These are phyloP conservation scores for Penicillium nucicola DNA, from an alignment of 495 filamentous ascomycete species.

Conservation along the genomic window DNA sequence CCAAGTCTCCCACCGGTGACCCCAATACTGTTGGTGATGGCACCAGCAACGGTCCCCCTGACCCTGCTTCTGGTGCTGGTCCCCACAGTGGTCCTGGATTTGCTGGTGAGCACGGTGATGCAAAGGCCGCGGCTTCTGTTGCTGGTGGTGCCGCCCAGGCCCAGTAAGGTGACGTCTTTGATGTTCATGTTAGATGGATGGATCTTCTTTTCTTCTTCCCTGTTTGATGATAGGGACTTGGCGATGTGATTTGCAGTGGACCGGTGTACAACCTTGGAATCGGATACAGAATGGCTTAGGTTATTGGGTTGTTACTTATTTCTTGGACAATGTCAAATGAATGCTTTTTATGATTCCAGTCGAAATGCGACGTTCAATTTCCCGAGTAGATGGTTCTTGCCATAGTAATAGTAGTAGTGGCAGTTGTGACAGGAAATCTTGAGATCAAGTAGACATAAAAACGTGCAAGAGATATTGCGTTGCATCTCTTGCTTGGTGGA, in stretches of 20 bases:
- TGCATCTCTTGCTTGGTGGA: neutral
- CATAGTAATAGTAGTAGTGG: too few species aligned
- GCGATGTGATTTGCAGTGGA: neutral
- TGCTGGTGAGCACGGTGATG: neutral
- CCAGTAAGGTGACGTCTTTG: neutral
- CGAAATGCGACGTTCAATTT: neutral
- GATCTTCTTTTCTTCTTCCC: neutral
- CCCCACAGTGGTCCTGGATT: conserved; percentile 4
- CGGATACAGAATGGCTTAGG: neutral
- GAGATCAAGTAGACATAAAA: neutral
- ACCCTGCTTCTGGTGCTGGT: conserved; percentile 4
- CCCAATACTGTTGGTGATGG: neutral
- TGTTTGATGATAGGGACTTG: too few species aligned
- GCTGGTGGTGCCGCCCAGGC: too few species aligned
- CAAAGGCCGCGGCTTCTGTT: neutral
- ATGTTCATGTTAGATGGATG: neutral
- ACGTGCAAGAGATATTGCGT: neutral
- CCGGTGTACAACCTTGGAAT: neutral
- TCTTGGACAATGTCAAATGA: conserved; percentile 9
- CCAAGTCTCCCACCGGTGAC: neutral
- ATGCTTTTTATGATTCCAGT: neutral
- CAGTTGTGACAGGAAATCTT: neutral
- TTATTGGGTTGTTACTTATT: conserved; percentile 7
- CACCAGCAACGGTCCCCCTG: neutral
- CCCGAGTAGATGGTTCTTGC: too few species aligned